A percentile compares a stretch with the other conserved stretches of the same genome.
Evolutionary conservation across 1,139 yeast species (phyloP).

Genomic region (Pneumocystis murina): DNA sequence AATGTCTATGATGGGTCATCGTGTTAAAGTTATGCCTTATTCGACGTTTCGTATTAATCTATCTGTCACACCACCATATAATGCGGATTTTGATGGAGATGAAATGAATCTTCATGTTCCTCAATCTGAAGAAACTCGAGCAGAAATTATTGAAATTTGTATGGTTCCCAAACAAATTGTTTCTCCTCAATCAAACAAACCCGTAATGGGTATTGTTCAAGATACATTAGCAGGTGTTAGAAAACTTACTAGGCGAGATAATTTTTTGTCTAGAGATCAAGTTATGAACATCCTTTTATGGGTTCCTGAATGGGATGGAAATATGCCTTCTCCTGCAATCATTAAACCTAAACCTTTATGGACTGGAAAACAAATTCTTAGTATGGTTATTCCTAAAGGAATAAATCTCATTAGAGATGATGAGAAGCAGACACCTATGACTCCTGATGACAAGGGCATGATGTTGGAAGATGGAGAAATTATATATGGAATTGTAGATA

Average conservation of each 20-base stretch:
- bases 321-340: slow-evolving; percentile 92
- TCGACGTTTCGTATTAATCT: slow-evolving; percentile 92
- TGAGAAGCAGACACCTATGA: slow-evolving; percentile 67
- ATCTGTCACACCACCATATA: slow-evolving; percentile 95
- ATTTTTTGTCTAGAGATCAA: slow-evolving; percentile 76
- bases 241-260: slow-evolving; percentile 84
- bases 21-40: slow-evolving; percentile 97
- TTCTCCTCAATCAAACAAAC: slow-evolving; percentile 95
- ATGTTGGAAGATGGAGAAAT: slow-evolving; percentile 82
- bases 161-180: slow-evolving; percentile 96
- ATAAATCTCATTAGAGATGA: slow-evolving; percentile 87
- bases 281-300: slow-evolving; percentile 93
- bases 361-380: slow-evolving; percentile 91
- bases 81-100: slow-evolving; percentile 99
- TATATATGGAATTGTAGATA: slow-evolving; percentile 94
- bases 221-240: slow-evolving; percentile 96
- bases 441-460: slow-evolving; percentile 88
- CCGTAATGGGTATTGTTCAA: slow-evolving; percentile 99
- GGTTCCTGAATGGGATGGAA: slow-evolving; percentile 99
- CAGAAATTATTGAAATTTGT: slow-evolving; percentile 85
- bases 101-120: slow-evolving; percentile 99
- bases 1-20: slow-evolving; percentile 99
- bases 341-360: slow-evolving; percentile 90
- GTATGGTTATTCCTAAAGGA: slow-evolving; percentile 90
- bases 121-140: slow-evolving; percentile 94